Base-by-base conservation (phyloP, 2,329 filamentous ascomycete species). In the Pezizomycotina sp. region DNA sequence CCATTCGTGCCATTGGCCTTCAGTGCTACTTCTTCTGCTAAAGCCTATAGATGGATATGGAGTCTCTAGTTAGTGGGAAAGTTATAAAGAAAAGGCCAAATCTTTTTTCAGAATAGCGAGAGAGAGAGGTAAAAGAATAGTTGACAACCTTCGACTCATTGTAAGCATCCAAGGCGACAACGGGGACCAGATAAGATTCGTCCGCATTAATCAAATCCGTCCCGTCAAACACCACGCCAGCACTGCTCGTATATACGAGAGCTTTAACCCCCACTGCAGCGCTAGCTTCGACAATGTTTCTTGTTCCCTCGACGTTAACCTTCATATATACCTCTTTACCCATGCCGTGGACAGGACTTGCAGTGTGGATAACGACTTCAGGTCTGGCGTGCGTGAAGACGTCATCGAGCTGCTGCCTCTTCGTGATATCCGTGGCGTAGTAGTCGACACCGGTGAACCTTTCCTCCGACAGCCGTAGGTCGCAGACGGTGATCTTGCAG, bases 201-300 rank as follows among this genome's bases (percentile, higher is more conserved):
- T 84, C 77, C 47, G 81, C 82, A 56, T 92, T 84, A 56, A 74
- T 68, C 55, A 91, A 68, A 55, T 92, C 79, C 43, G 62, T 69
- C 49, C 84, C 84, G 59, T 95, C 83, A 54, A 79, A 77, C 47
- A 92, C 65, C 44, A 92, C 77, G 43, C 82, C 91, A 34, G 80
- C 78, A 35, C 78, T 89, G 57, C 79, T 89, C 12, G 86, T 95
- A 60, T 86, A 92, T 29, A 95, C 80, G 47, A 95, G 72, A 1
- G 70, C 79, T 59, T 74, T 80, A 52, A 86, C 82, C 45, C 69
- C 74, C 23, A 68, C 67, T 48, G 69, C 63, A 53, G 69, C 68
- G 50, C 77, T 77, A 10, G 79, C 80, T 22, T 75, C 70, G 36
- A 95, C 62, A 31, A 93, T 68, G 47, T 77, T 74, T 47, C 65